phyloP scores from a whole-genome alignment of 345 rosid species.

The Hevea brasiliensis region DNA sequence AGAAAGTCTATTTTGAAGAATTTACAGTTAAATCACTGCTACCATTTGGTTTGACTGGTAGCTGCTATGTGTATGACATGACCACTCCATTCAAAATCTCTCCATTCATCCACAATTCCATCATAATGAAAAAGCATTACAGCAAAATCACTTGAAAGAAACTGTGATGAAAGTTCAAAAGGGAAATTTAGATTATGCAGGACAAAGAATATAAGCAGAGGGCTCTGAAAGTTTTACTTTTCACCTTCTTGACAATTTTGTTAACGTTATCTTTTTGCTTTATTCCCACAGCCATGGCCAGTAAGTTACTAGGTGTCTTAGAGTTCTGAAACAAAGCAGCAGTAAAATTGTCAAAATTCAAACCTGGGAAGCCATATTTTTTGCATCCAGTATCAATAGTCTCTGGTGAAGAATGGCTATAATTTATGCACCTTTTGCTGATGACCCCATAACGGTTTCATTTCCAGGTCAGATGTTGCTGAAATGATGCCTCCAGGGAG shows the following conservation, averaged over 20 bases:
- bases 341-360: background rate
- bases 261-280: conserved; percentile 68
- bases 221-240: background rate
- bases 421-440: conserved; percentile 34
- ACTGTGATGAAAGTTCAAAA: conserved; percentile 39
- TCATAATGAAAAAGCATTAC: conserved; percentile 87
- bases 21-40: background rate
- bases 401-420: background rate
- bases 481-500: conserved; percentile 71
- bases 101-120: conserved; percentile 71
- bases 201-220: background rate
- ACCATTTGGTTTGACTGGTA: conserved; percentile 83
- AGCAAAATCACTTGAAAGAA: conserved; percentile 49
- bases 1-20: background rate
- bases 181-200: background rate
- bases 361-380: background rate
- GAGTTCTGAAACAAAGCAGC: conserved; percentile 35
- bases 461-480: conserved; percentile 63
- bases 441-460: conserved; percentile 60
- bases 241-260: conserved; percentile 70
- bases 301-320: conserved; percentile 44
- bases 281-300: conserved; percentile 75
- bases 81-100: conserved; percentile 59
- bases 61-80: conserved; percentile 68
- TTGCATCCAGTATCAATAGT: no score